phyloP scores from a whole-genome alignment of 192 early-diverging fungal genomes.

The Coemansia reversa region DNA sequence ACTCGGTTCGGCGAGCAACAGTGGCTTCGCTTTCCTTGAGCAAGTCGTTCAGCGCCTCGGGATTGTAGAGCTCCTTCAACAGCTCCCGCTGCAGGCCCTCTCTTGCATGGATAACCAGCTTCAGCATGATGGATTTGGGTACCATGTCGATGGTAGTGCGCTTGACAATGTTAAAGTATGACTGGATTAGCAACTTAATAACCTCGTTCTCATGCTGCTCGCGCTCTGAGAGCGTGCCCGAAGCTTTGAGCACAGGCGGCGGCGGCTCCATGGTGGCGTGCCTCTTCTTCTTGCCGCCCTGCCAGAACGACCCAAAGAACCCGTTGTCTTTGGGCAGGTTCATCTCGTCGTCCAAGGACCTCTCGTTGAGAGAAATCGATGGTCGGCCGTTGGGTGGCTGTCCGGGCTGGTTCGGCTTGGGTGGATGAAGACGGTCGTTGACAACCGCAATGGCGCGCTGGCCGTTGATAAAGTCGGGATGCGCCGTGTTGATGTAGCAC shows the following conservation, averaged over 20 bases:
- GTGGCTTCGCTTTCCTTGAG: slow-evolving; percentile 96
- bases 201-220: slow-evolving; percentile 99
- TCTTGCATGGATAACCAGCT: slow-evolving; percentile 86
- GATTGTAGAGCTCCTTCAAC: slow-evolving; percentile 94
- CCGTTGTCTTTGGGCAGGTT: slow-evolving; percentile 64
- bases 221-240: slow-evolving; percentile 92
- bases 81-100: slow-evolving; percentile 95
- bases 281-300: slow-evolving; percentile 81
- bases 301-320: slow-evolving; percentile 99
- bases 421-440: slow-evolving; percentile 77
- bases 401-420: slow-evolving; percentile 56
- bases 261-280: slow-evolving; percentile 66
- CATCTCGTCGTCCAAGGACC: slow-evolving; percentile 60
- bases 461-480: slow-evolving; percentile 98
- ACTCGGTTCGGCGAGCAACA: slow-evolving; percentile 86
- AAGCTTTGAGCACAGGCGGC: slow-evolving; percentile 79
- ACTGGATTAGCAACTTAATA: slow-evolving; percentile 95
- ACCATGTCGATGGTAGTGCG: slow-evolving; percentile 95
- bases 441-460: slow-evolving; percentile 93
- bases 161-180: slow-evolving; percentile 99
- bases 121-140: slow-evolving; percentile 98
- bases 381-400: slow-evolving; percentile 24
- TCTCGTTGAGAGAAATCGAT: slow-evolving; percentile 41
- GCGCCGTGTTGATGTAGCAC: slow-evolving; percentile 97
- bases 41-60: slow-evolving; percentile 88